A percentile compares a stretch with the other conserved stretches of the same genome.
Evolutionary conservation across 2,329 filamentous ascomycete genomes (phyloP).

Genomic region (Penicillium sp.): DNA sequence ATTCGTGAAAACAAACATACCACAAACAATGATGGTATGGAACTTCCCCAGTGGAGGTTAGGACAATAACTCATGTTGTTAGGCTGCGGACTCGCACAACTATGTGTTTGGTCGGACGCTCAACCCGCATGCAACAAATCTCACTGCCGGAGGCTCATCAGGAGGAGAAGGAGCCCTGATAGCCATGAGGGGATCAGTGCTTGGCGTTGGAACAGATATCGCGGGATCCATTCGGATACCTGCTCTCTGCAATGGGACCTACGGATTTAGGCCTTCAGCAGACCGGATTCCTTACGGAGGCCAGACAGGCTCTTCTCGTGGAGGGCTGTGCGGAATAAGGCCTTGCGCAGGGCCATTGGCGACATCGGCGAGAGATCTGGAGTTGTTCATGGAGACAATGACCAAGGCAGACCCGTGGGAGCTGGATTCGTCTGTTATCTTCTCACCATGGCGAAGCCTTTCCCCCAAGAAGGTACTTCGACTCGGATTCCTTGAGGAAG

Average conservation of each 20-base stretch:
- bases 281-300: constrained; percentile 53
- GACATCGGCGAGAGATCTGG: constrained; percentile 27
- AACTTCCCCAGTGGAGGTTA: too few species aligned
- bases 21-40: constrained; percentile 48
- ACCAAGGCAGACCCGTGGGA: constrained; percentile 21
- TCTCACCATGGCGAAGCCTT: constrained; percentile 28
- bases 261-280: constrained; percentile 49
- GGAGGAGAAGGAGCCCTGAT: constrained; percentile 67
- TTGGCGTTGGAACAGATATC: constrained; percentile 65
- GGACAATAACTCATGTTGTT: constrained; percentile 40
- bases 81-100: constrained; percentile 54
- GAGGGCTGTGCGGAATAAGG: constrained; percentile 20
- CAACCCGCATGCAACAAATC: constrained; percentile 60
- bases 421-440: constrained; percentile 25
- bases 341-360: constrained; percentile 25
- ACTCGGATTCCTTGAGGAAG: constrained; percentile 15
- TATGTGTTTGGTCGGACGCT: constrained; percentile 62
- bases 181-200: constrained; percentile 56
- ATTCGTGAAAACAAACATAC: constrained; percentile 70
- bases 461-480: constrained; percentile 6
- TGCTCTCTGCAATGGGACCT: constrained; percentile 52
- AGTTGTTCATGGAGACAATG: constrained; percentile 24
- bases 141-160: constrained; percentile 64
- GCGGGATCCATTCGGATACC: constrained; percentile 47
- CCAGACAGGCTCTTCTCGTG: constrained; percentile 33